phyloP scores from a whole-genome alignment of 164 flowering plant species.

The Macadamia tetraphylla region DNA sequence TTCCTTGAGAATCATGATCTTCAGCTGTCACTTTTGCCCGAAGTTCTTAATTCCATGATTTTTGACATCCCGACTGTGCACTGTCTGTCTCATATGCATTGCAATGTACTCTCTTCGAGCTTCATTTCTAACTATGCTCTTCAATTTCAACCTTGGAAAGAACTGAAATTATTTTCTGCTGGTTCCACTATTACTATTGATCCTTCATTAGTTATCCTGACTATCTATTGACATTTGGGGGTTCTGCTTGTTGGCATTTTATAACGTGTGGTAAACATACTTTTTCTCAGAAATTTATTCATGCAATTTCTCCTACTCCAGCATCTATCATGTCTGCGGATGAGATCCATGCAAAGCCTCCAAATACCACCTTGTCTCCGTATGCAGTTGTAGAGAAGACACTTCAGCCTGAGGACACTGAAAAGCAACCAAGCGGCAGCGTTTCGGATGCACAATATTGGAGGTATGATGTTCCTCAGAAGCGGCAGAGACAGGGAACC shows the following conservation, averaged over 20 bases:
- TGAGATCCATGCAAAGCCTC: slow-evolving; percentile 59
- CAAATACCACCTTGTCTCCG: slow-evolving; percentile 75
- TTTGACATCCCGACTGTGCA: too few species aligned
- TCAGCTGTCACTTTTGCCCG: background rate
- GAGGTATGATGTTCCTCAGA: slow-evolving; percentile 87
- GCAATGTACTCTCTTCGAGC: background rate
- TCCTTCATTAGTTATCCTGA: background rate
- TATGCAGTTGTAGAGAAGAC: slow-evolving; percentile 31
- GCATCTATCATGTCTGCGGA: slow-evolving; percentile 69
- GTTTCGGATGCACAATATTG: slow-evolving; percentile 72
- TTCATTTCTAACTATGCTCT: background rate
- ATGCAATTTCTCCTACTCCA: slow-evolving; percentile 96
- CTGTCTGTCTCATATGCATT: too few species aligned
- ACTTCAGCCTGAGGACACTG: slow-evolving; percentile 25
- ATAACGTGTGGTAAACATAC: slow-evolving; percentile 15
- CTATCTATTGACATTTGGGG: slow-evolving; percentile 12
- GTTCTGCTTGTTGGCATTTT: slow-evolving; percentile 5
- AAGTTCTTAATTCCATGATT: too few species aligned
- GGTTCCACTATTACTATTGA: background rate
- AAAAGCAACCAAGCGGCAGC: slow-evolving; percentile 39
- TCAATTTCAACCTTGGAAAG: background rate
- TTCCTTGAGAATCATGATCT: background rate
- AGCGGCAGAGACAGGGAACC: slow-evolving; percentile 61
- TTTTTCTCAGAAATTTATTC: slow-evolving; percentile 85
- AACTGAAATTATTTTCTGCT: background rate